phyloP scores from a whole-genome alignment of 148 eudicot species.

The Arbutus unedo region DNA sequence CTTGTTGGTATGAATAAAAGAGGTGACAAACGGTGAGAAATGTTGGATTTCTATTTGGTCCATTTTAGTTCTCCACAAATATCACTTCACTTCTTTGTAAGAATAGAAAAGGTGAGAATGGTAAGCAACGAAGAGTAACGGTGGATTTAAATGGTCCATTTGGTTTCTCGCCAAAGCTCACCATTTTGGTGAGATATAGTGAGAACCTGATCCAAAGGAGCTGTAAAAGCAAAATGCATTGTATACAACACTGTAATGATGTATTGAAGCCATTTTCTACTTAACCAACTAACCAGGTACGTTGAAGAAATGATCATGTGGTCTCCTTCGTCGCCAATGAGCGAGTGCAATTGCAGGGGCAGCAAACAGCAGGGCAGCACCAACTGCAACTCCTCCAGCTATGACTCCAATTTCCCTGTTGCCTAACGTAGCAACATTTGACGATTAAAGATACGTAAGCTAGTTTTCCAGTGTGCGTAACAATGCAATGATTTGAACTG shows the following conservation, averaged over 20 bases:
- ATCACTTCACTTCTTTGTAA: neutral
- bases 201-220: neutral
- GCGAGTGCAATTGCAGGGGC: constrained; percentile 68
- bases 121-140: neutral
- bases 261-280: neutral
- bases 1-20: neutral
- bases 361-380: constrained; percentile 73
- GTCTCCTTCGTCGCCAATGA: constrained; percentile 62
- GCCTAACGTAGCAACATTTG: constrained; percentile 32
- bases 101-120: neutral
- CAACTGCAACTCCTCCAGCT: constrained; percentile 81
- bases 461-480: neutral
- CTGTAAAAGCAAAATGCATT: neutral
- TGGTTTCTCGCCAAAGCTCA: neutral
- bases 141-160: neutral
- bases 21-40: neutral
- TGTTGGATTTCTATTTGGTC: neutral
- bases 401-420: constrained; percentile 69
- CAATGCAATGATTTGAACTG: neutral
- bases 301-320: constrained; percentile 66
- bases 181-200: neutral
- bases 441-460: constrained; percentile 1
- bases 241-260: neutral
- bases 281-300: constrained; percentile 76
- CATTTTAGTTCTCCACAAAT: neutral